Base-by-base conservation (phyloP, 2,329 filamentous ascomycete genomes). In the Chlorencoelia australis region DNA sequence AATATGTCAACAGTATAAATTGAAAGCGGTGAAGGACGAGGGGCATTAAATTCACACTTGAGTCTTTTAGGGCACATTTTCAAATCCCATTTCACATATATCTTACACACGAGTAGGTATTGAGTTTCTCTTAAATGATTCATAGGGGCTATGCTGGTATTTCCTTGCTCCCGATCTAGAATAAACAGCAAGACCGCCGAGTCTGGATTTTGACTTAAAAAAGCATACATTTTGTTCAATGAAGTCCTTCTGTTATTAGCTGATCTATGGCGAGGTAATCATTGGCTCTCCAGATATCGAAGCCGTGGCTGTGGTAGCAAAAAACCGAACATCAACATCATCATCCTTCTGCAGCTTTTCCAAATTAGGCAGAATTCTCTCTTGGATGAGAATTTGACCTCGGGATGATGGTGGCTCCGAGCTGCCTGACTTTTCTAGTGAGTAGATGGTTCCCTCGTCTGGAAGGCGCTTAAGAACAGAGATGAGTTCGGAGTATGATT, bases 241-340 rank as follows among this genome's bases (percentile, higher is more conserved):
- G 37, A 40, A 35, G 31, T 36, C 34, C 41, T 48, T 50, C 47
- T 49, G 51, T 47, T 45, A 49, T 46, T 49, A 36, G 47, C 54
- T 48, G 39, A 50, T 55, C 50, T 57, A 59, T 49, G 57, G 65
- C 45, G 66, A 69, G 45, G 65, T 74, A 54, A 68, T 64, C 69
- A 70, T 72, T 43, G 60, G 64, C 55, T 72, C 71, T 42, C 64
- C 63, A 46, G 65, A 49, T 33, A 56, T 50, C 55, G 53, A 64
- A 41, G 60, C 77, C 43, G 82, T 80, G 32, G 91, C 89, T 46
- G 85, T 93, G 44, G 87, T 94, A 46, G 91, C 91, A 65, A 94
- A 98, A 69, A 89, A 98, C 61, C 91, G 79, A 55, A 98, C 91
- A 65, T 98, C 91, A 51, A 96, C 89, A 65, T 98, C 91, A 49